A percentile compares a stretch with the other conserved stretches of the same genome.
phyloP scores from a whole-genome alignment of 2,329 filamentous ascomycete species.

The Colletotrichum tanaceti region DNA sequence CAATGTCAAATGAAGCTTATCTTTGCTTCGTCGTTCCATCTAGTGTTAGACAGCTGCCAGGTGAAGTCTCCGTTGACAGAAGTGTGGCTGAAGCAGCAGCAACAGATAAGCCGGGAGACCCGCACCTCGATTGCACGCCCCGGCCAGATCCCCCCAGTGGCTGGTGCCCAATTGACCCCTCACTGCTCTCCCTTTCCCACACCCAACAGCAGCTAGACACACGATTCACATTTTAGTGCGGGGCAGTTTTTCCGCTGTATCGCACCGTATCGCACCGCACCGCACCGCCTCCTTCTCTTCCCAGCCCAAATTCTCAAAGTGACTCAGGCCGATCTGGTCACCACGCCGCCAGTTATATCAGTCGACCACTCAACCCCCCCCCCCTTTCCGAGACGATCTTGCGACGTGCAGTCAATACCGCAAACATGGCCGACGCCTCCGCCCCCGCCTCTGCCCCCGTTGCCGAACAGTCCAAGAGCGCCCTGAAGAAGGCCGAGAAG shows the following conservation, averaged over 20 bases:
- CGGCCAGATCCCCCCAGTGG: conserved; percentile 17
- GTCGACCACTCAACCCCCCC: conserved; percentile 3
- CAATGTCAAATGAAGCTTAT: no score
- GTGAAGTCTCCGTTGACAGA: not conserved
- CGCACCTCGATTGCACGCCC: conserved; percentile 2
- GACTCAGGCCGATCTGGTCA: conserved; percentile 39
- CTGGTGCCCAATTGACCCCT: conserved; percentile 40
- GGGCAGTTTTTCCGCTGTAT: conserved; percentile 39
- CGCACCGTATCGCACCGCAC: no score
- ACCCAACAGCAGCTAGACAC: conserved; percentile 32
- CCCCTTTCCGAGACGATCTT: conserved; percentile 22
- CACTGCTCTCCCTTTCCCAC: conserved; percentile 18
- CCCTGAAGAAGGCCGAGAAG: conserved; percentile 75
- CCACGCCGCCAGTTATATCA: conserved; percentile 28
- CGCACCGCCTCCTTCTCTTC: conserved; percentile 30
- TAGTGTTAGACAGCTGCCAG: no score
- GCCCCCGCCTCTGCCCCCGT: conserved; percentile 30
- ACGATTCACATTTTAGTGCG: conserved; percentile 40
- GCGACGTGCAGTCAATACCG: conserved; percentile 31
- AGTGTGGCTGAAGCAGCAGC: conserved; percentile 1
- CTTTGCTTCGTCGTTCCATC: no score
- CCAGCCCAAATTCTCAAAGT: conserved; percentile 36
- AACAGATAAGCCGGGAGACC: not conserved
- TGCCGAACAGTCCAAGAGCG: conserved; percentile 67
- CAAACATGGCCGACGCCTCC: conserved; percentile 42